phyloP scores from a whole-genome alignment of 2,329 filamentous ascomycete genomes.

The Bipolaris gigantea region DNA sequence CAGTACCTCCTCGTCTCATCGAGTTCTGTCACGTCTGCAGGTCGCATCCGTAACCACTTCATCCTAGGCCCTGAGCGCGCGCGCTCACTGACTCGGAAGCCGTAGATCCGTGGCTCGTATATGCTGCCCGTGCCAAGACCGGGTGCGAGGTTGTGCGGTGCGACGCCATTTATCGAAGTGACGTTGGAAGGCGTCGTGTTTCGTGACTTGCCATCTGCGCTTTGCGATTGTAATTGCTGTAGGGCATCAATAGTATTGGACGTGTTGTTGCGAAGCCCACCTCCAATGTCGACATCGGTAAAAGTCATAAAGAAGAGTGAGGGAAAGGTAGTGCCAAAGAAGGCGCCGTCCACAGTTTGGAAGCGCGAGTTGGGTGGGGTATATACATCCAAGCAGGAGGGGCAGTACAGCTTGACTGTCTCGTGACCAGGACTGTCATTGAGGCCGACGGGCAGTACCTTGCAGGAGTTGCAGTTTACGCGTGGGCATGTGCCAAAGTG shows the following conservation, averaged over 20 bases:
- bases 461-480: conserved; percentile 85
- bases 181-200: conserved; percentile 41
- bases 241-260: conserved; percentile 40
- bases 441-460: conserved; percentile 88
- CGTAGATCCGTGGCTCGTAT: conserved; percentile 95
- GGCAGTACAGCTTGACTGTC: conserved; percentile 98
- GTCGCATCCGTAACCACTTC: conserved; percentile 92
- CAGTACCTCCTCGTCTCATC: conserved; percentile 66
- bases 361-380: conserved; percentile 96
- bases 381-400: conserved; percentile 94
- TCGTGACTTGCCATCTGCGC: conserved; percentile 35
- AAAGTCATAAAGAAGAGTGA: conserved; percentile 98
- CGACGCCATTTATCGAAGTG: conserved; percentile 76
- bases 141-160: conserved; percentile 82
- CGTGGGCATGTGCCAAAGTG: conserved; percentile 97
- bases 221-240: conserved; percentile 42
- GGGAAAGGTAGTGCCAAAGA: conserved; percentile 97
- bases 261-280: conserved; percentile 64
- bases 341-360: conserved; percentile 95
- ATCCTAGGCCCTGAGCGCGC: conserved; percentile 89
- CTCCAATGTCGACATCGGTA: conserved; percentile 84
- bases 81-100: conserved; percentile 89
- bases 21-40: conserved; percentile 75
- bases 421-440: conserved; percentile 95
- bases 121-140: conserved; percentile 80